Evolutionary conservation across 2,329 filamentous ascomycete genomes (phyloP), one percentile per base, ranked within the genome.

Genomic region (Apiospora malaysiana): DNA sequence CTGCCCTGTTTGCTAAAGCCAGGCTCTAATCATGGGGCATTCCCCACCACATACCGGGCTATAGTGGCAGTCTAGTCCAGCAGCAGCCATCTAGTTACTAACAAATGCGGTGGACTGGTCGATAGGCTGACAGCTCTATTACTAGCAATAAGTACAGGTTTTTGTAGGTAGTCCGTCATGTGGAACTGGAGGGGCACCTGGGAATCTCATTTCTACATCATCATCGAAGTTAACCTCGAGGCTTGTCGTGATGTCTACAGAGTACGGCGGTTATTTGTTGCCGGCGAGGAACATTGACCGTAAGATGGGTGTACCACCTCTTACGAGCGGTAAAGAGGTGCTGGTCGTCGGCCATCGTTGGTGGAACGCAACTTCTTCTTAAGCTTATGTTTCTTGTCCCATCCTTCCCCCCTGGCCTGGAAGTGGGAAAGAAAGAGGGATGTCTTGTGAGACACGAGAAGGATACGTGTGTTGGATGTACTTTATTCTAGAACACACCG

Each of bases 141-240:
- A 47, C 66, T 45, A 68, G 43, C 21, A 47, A 47, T 27, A 45
- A 47, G 66, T 47, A 43, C 66, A 45, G 23, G 40, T 47, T 47
- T 47, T 32, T 45, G 43, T 46, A 68, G 43, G 43, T 9, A 47
- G 56, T 37, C 56, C 56, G 56, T 63, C 56, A 63, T 40, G 56
- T 63, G 56, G 56, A 63, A 63, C 56, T 63, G 56, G 56, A 63
- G 56, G 56, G 56, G 56, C 56, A 63, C 56, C 40, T 47, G 66
- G 25, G 21, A 32, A 68, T 68, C 43, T 68, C 66, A 68, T 68
- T 47, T 37, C 43, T 45, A 68, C 66, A 68, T 68, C 66, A 68
- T 68, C 43, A 47, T 68, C 66, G 23, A 46, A 4, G 66, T 46
- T 46, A 68, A 47, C 66, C 43, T 47, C 43, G 21, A 43, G 43